Evolutionary conservation across 2,329 filamentous ascomycete genomes (phyloP).

Genomic region (Trichophyton equinum): DNA sequence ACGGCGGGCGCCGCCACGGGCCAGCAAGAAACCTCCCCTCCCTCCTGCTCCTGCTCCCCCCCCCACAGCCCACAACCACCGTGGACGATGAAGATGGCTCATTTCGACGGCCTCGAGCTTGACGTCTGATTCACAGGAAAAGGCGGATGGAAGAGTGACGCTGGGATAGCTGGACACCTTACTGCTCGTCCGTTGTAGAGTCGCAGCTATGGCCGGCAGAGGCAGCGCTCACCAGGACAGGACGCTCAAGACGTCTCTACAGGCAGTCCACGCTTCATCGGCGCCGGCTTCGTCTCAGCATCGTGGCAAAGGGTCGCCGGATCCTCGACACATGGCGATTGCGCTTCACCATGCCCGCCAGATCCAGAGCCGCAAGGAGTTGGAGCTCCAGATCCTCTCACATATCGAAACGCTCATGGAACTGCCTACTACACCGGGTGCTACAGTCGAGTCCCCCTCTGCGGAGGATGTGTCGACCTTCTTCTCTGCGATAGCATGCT

Average conservation of each 20-base stretch:
- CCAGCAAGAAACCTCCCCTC: background rate
- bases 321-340: constrained; percentile 42
- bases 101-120: background rate
- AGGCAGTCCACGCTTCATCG: constrained; percentile 30
- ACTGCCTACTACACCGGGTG: constrained; percentile 41
- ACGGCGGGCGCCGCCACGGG: background rate
- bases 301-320: constrained; percentile 18
- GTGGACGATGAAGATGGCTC: background rate
- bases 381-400: constrained; percentile 61
- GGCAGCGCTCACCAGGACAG: constrained; percentile 28
- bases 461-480: constrained; percentile 52
- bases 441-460: constrained; percentile 42
- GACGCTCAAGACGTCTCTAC: constrained; percentile 51
- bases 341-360: constrained; percentile 72
- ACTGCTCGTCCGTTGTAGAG: background rate
- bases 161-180: background rate
- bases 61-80: background rate
- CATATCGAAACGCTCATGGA: constrained; percentile 60
- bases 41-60: too few species aligned
- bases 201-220: background rate
- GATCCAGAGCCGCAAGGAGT: constrained; percentile 68
- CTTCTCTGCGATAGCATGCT: constrained; percentile 53
- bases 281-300: constrained; percentile 23
- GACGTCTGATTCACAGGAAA: background rate
- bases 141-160: background rate